Conservation (phyloP, 768 basidiomycete genomes). For the Boletus patriciae region DNA sequence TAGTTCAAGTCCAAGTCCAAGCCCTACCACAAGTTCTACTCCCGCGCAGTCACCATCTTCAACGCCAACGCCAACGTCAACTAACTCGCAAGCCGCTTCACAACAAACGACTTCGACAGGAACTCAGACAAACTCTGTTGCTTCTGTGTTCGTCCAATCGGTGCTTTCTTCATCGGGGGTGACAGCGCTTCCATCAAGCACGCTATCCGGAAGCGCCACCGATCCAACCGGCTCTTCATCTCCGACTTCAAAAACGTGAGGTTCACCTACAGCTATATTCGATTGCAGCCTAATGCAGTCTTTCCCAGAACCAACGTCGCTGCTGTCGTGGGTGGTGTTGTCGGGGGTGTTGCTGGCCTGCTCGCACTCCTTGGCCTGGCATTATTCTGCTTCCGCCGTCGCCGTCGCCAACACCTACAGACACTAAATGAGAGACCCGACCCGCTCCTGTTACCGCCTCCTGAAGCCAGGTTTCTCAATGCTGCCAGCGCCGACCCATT, state of each 20-base stretch:
- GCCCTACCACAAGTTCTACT: neutral
- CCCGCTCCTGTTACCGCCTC: constrained; percentile 7
- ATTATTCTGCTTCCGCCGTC: constrained; percentile 14
- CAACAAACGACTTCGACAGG: constrained; percentile 1
- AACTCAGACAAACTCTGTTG: neutral
- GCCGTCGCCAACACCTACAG: neutral
- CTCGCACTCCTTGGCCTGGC: constrained; percentile 16
- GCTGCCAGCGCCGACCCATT: constrained; percentile 3
- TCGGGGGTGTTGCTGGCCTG: constrained; percentile 20
- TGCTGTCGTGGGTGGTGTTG: constrained; percentile 15
- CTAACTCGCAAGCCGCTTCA: neutral
- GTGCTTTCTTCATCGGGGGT: constrained; percentile 4
- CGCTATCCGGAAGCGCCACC: constrained; percentile 7
- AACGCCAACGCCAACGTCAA: neutral
- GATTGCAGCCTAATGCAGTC: neutral
- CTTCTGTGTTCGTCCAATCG: constrained; percentile 1
- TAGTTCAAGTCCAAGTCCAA: neutral
- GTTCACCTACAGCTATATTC: neutral
- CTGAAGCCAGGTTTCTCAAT: constrained; percentile 5
- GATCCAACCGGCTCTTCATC: neutral
- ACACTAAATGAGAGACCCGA: constrained; percentile 2
- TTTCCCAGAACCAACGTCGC: constrained; percentile 14
- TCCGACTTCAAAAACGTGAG: constrained; percentile 15
- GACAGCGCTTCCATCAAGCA: constrained; percentile 13
- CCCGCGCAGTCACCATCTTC: constrained; percentile 10